phyloP scores from a whole-genome alignment of 2,329 filamentous ascomycete species.

The Diplodia sapinea region DNA sequence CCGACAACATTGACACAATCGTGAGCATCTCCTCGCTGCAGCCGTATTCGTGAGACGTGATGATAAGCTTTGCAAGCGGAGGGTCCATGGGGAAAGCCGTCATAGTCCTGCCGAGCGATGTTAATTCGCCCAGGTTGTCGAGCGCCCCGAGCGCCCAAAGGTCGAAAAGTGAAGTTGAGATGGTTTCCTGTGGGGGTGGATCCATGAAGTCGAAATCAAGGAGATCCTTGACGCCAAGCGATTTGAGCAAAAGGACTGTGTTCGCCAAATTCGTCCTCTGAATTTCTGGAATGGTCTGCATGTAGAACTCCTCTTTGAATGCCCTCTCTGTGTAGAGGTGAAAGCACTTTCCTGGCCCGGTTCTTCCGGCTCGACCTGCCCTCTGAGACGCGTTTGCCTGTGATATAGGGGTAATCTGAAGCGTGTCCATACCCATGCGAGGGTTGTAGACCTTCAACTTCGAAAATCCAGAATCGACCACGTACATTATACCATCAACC shows the following conservation, averaged over 20 bases:
- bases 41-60: slow-evolving; percentile 85
- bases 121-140: slow-evolving; percentile 92
- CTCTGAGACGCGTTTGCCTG: slow-evolving; percentile 95
- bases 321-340: slow-evolving; percentile 93
- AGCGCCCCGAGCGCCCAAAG: slow-evolving; percentile 94
- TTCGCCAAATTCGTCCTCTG: slow-evolving; percentile 96
- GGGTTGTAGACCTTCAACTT: slow-evolving; percentile 99
- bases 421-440: slow-evolving; percentile 98
- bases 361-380: slow-evolving; percentile 90
- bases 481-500: slow-evolving; percentile 98
- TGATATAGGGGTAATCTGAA: slow-evolving; percentile 96
- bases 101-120: slow-evolving; percentile 86
- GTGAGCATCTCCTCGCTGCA: slow-evolving; percentile 98
- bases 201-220: slow-evolving; percentile 99
- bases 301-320: slow-evolving; percentile 94
- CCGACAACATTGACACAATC: slow-evolving; percentile 96
- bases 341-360: slow-evolving; percentile 93
- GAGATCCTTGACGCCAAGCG: slow-evolving; percentile 89
- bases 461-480: slow-evolving; percentile 93
- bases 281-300: slow-evolving; percentile 96
- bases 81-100: slow-evolving; percentile 99
- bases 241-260: slow-evolving; percentile 92
- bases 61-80: slow-evolving; percentile 89
- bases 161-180: slow-evolving; percentile 95
- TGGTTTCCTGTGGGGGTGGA: slow-evolving; percentile 95